These are phyloP conservation scores for Angophora floribunda DNA, from an alignment of 345 rosid genomes.

Conservation along the genomic window DNA sequence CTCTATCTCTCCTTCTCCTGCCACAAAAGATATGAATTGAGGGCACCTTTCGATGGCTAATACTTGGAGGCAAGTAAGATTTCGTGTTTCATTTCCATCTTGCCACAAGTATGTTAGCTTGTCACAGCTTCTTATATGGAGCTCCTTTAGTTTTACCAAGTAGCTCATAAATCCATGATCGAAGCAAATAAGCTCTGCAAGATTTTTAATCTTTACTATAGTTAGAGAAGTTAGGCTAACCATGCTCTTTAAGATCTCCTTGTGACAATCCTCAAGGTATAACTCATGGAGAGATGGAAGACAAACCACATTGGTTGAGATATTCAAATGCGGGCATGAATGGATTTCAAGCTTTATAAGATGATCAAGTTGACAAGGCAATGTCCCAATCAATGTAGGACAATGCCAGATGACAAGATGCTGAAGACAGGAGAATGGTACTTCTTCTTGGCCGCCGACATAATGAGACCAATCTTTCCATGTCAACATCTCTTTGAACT, in stretches of 20 bases:
- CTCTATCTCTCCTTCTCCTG: fast-evolving
- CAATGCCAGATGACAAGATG: fast-evolving
- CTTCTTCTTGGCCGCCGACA: fast-evolving
- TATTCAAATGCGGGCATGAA: background rate
- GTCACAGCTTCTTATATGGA: fast-evolving
- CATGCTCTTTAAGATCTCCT: background rate
- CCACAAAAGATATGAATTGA: background rate
- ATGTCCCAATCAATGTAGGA: background rate
- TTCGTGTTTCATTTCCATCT: background rate
- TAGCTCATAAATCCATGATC: background rate
- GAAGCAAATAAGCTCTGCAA: fast-evolving
- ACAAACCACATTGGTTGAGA: fast-evolving
- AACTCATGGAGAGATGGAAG: background rate
- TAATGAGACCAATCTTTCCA: background rate
- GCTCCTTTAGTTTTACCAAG: background rate
- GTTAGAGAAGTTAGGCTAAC: background rate
- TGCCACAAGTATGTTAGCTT: background rate
- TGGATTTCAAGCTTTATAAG: background rate
- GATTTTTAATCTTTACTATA: fast-evolving
- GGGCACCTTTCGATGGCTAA: fast-evolving
- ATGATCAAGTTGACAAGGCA: background rate
- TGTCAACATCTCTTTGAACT: background rate
- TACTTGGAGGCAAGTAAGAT: background rate
- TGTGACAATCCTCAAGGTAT: background rate
- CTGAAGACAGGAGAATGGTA: fast-evolving